Conservation (phyloP, 257 asterid genomes). For the Nicotiana noctiflora region DNA sequence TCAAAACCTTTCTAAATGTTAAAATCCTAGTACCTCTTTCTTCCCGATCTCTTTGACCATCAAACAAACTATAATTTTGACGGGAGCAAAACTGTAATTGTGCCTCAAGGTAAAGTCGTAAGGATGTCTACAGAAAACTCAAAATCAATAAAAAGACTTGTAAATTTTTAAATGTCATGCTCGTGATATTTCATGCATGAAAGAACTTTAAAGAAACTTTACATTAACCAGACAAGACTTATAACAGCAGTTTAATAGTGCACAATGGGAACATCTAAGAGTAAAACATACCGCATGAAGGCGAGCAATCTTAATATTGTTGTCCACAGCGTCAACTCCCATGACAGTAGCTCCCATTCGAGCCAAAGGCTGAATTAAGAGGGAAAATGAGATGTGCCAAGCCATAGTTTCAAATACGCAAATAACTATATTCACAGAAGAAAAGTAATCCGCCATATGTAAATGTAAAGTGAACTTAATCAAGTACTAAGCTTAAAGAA, state of each 20-base stretch:
- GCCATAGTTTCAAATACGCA: background rate
- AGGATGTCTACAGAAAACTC: background rate
- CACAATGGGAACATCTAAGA: background rate
- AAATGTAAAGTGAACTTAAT: background rate
- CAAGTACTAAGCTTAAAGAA: conserved; percentile 12
- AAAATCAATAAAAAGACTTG: background rate
- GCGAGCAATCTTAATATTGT: conserved; percentile 77
- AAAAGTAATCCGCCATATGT: background rate
- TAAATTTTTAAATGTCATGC: background rate
- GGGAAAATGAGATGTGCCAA: background rate
- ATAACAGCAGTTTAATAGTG: background rate
- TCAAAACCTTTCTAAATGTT: background rate
- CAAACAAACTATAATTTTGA: background rate
- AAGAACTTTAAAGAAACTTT: background rate
- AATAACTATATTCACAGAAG: background rate
- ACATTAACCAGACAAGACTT: background rate
- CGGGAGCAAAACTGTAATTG: background rate
- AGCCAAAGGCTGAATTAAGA: conserved; percentile 69
- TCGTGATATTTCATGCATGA: background rate
- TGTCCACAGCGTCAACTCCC: conserved; percentile 92
- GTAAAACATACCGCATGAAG: conserved; percentile 69
- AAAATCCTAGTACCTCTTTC: background rate
- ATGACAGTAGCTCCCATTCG: conserved; percentile 84
- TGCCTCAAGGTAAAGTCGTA: background rate
- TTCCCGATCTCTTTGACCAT: background rate